Evolutionary conservation across 148 eudicot genomes (phyloP), one percentile per base, ranked within the genome.

Genomic region (Nepenthes gracilis): DNA sequence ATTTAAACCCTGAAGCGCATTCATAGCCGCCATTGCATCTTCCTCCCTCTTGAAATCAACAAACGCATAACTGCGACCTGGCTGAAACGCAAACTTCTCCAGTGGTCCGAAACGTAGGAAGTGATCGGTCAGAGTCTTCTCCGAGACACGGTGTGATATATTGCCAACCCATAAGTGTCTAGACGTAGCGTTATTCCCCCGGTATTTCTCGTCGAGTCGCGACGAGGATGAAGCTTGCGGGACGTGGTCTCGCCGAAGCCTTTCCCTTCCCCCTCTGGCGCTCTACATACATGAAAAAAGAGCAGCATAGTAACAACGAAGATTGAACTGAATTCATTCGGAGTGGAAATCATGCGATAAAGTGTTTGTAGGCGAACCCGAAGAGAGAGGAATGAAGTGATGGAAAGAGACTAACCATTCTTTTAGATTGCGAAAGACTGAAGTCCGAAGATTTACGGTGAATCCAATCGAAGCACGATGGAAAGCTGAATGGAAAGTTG

Each of bases 151-250:
- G 38, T 68, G 80, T 2, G 86, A 63, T 59, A 88, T 53, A 74
- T 85, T 88, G 34, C 96, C 96, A 45, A 85, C 92, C 96, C 96
- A 88, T 34, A 88, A 69, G 58, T 85, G 92, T 43, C 96, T 74
- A 4, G 91, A 88, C 23, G 23, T 23, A 2, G 96, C 88, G n/a
- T 86, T 86, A 34, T 54, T 81, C 56, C 59, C 72, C 52, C 84
- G 79, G 40, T 75, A 77, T 73, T 81, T 77, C 47, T 65, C 68
- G n/a, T 48, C 10, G 48, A 54, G 53, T 3, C 66, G 36, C 49
- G 66, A 63, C 3, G 68, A 65, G 0, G 61, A 56, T 11, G 40
- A 49, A 36, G 64, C 54, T 36, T 58, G 54, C 48, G 63, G 40
- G 66, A 80, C 70, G 59, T 82, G 65, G 48, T 77, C 82, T 68